phyloP scores from a whole-genome alignment of 2,329 filamentous ascomycete species.

The Rhexocercosporidium sp. region DNA sequence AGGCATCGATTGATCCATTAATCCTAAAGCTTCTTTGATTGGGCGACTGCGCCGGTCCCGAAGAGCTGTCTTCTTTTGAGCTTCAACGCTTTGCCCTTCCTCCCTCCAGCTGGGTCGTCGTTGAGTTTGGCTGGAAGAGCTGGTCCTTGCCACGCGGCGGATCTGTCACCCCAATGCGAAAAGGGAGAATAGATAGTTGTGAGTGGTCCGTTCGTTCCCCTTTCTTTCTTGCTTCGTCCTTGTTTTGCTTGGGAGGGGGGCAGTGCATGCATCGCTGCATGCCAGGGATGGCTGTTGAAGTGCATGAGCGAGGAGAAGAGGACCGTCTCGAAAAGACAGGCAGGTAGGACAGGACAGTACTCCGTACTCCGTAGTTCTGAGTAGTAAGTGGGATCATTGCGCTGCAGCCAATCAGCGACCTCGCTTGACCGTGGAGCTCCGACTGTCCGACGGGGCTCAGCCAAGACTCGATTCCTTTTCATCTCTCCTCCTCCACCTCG shows the following conservation, averaged over 20 bases:
- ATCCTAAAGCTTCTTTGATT: background rate
- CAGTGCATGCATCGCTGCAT: background rate
- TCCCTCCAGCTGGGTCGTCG: background rate
- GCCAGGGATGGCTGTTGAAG: background rate
- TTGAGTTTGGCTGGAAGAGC: slow-evolving; percentile 3
- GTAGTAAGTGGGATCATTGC: no score
- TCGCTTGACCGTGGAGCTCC: background rate
- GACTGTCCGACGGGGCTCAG: slow-evolving; percentile 4
- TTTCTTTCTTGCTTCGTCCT: background rate
- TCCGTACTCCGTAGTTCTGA: no score
- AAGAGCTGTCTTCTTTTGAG: background rate
- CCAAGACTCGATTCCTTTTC: background rate
- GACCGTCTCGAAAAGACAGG: background rate
- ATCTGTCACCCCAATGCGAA: background rate
- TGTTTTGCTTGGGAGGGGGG: background rate
- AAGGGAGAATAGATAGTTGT: background rate
- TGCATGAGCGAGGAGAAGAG: slow-evolving; percentile 6
- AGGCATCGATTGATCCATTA: background rate
- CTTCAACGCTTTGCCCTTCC: no score
- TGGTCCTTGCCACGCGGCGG: slow-evolving; percentile 4
- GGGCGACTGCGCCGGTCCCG: background rate
- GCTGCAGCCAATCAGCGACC: background rate
- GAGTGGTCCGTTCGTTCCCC: slow-evolving; percentile 1
- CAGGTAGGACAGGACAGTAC: no score
- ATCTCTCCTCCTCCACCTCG: no score